Evolutionary conservation across 1,284 basidiomycete species (phyloP).

Genomic region (Rhodotorula sp.): DNA sequence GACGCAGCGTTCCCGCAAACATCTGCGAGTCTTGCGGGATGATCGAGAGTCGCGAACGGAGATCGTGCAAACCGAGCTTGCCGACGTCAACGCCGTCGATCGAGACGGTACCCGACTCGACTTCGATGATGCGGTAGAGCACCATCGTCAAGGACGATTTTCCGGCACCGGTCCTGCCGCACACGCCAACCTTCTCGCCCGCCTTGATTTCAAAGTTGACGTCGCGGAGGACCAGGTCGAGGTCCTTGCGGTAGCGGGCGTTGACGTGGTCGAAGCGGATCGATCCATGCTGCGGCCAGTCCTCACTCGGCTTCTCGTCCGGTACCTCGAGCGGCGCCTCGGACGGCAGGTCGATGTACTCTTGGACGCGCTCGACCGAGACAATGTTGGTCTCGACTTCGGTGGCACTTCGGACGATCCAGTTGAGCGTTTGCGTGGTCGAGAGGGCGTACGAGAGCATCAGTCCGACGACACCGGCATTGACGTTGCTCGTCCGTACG

Average conservation of each 20-base stretch:
- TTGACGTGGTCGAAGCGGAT: conserved; percentile 69
- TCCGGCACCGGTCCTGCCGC: conserved; percentile 88
- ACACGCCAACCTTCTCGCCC: conserved; percentile 77
- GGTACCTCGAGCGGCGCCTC: conserved; percentile 75
- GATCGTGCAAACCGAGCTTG: conserved; percentile 75
- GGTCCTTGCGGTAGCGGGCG: conserved; percentile 75
- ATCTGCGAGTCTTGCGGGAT: conserved; percentile 66
- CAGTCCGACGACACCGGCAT: conserved; percentile 87
- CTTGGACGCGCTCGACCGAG: conserved; percentile 59
- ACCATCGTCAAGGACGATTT: conserved; percentile 73
- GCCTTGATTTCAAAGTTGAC: conserved; percentile 64
- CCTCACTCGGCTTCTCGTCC: conserved; percentile 59
- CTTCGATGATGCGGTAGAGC: conserved; percentile 79
- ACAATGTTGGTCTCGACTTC: conserved; percentile 58
- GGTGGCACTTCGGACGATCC: conserved; percentile 56
- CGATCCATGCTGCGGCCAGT: conserved; percentile 74
- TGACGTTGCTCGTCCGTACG: conserved; percentile 62
- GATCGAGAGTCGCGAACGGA: conserved; percentile 70
- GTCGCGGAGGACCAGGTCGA: conserved; percentile 73
- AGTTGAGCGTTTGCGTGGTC: conserved; percentile 53
- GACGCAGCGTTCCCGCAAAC: conserved; percentile 46
- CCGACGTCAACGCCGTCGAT: conserved; percentile 83
- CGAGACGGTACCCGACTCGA: conserved; percentile 68
- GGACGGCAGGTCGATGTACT: conserved; percentile 66
- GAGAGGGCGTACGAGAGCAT: conserved; percentile 80